These are phyloP conservation scores for Yarrowia sp. DNA, from an alignment of 805 yeast genomes.

Conservation along the genomic window DNA sequence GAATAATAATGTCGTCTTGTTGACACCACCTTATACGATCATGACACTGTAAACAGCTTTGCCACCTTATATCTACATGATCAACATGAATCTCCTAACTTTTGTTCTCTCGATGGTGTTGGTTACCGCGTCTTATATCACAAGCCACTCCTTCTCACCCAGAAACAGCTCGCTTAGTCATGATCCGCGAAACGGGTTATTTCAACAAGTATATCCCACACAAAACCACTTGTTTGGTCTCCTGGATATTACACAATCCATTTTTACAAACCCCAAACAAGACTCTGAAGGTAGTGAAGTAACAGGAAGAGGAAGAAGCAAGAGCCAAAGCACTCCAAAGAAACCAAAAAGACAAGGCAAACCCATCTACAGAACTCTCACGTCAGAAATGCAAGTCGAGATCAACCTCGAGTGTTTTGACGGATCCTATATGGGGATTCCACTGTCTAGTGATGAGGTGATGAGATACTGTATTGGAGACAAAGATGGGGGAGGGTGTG, in stretches of 20 bases:
- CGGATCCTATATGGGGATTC: neutral
- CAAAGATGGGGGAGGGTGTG: slow-evolving; percentile 19
- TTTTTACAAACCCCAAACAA: neutral
- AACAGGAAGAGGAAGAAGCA: neutral
- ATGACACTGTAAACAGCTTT: neutral
- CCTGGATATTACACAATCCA: neutral
- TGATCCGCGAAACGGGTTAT: too few species aligned
- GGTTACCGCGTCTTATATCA: neutral
- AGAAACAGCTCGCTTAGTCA: neutral
- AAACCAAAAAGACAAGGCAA: neutral
- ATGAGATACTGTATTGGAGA: neutral
- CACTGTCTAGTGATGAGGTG: neutral
- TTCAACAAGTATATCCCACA: too few species aligned
- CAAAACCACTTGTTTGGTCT: too few species aligned
- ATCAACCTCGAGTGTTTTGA: slow-evolving; percentile 26
- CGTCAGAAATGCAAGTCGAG: neutral
- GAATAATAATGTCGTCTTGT: too few species aligned
- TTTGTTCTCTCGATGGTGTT: neutral
- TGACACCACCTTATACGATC: too few species aligned
- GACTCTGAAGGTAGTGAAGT: neutral
- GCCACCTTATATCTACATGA: too few species aligned
- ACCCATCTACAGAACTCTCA: slow-evolving; percentile 17
- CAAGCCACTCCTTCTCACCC: neutral
- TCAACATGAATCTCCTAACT: neutral
- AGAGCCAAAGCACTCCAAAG: slow-evolving; percentile 4